Percentiles rank a stretch among this genome's conserved stretches.
phyloP scores from a whole-genome alignment of 2,329 filamentous ascomycete species.

The Penicillium carneum region DNA sequence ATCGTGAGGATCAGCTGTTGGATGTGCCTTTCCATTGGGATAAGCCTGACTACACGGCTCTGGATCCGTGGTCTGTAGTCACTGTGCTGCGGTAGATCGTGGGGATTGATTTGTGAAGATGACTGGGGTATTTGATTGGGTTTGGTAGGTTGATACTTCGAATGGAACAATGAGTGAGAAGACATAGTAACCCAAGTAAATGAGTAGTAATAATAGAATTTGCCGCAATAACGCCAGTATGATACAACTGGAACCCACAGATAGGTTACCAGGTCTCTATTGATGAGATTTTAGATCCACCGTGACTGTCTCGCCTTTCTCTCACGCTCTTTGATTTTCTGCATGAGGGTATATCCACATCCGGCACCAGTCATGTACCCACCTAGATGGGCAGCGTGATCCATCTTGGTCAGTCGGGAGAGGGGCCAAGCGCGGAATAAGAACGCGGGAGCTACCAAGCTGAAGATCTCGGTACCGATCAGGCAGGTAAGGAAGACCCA shows the following conservation, averaged over 20 bases:
- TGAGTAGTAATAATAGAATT: neutral
- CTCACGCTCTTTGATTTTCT: constrained; percentile 27
- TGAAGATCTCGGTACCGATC: constrained; percentile 48
- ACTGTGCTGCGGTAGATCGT: neutral
- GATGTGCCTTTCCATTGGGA: neutral
- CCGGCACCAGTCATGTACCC: constrained; percentile 50
- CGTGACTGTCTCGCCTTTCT: constrained; percentile 26
- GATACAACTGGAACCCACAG: neutral
- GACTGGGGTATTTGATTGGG: neutral
- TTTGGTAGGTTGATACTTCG: neutral
- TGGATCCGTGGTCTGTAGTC: neutral
- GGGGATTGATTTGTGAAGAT: neutral
- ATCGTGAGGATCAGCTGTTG: neutral
- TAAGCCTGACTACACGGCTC: neutral
- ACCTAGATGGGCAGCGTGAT: constrained; percentile 54
- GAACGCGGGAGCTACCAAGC: constrained; percentile 38
- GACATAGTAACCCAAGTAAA: neutral
- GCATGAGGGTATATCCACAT: constrained; percentile 31
- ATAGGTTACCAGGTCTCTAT: neutral
- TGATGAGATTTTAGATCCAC: constrained; percentile 24
- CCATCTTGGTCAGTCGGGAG: constrained; percentile 45
- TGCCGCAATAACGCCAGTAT: constrained; percentile 14
- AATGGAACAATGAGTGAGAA: neutral
- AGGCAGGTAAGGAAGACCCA: constrained; percentile 48
- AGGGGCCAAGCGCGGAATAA: constrained; percentile 31